Evolutionary conservation across 305 asterid genomes (phyloP), one percentile per base, ranked within the genome.

Genomic region (Ilex paraguariensis): DNA sequence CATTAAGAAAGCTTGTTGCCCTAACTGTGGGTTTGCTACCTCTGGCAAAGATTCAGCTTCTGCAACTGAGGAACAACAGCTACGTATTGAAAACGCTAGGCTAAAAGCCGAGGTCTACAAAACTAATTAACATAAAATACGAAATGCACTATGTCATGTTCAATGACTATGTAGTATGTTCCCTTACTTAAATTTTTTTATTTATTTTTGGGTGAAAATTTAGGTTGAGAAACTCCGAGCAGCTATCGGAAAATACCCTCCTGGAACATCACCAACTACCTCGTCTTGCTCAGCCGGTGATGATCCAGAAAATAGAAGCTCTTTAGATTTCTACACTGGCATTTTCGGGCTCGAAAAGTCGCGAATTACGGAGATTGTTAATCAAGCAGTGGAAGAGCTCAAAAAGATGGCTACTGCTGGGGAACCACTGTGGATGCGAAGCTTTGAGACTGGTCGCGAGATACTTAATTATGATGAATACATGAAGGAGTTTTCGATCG

Each of bases 391-490:
- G 64, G 84, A 83, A 28, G 96, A 91, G 66, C 76, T 89, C 63
- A 74, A 31, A 66, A 82, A 67, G 74, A 89, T 91, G 95, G 88
- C 93, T 13, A 67, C 81, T 36, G 61, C 40, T 1, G 83, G 82
- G 3, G 93, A 87, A 50, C 98, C 95, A 1, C 30, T 92, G 54
- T 92, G 98, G 98, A 39, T 87, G 10, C 68, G 71, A 67, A 87
- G 98, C 77, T 76, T 73, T 15, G 98, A 89, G 60, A 85, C 84
- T 4, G 93, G 96, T 32, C 87, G 93, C 2, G 92, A 91, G 51
- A 87, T 89, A 62, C 98, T 91, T n/a, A 91, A 91, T 65, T 91
- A 88, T 32, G 96, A 91, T 36, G 95, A 85, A 81, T 91, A 89
- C 64, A 57, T 66, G 56, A 87, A 79, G 56, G 70, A 72, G 44